Evolutionary conservation across 129 eudicot species (phyloP).

Genomic region (Calendula officinalis): DNA sequence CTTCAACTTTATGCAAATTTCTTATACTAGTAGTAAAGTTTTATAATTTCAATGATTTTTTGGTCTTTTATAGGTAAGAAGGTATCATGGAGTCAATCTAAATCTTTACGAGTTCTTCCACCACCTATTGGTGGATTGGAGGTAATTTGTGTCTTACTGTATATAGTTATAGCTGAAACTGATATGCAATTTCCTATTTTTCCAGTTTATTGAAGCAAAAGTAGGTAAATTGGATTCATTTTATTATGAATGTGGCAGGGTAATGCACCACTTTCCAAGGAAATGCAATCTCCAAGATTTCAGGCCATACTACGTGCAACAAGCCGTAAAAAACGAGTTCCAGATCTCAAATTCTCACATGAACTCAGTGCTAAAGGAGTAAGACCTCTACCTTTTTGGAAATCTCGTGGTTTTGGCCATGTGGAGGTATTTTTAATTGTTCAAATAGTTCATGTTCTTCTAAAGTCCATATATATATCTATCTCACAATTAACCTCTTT

Average conservation of each 20-base stretch:
- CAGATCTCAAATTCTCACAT: conserved; percentile 85
- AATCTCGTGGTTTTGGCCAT: conserved; percentile 83
- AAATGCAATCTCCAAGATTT: conserved; percentile 91
- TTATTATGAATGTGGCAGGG: conserved; percentile 52
- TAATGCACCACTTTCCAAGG: conserved; percentile 71
- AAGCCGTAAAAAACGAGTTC: conserved; percentile 66
- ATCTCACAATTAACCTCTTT: conserved; percentile 21
- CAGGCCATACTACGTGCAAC: conserved; percentile 93
- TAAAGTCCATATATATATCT: background rate
- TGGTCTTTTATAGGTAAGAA: conserved; percentile 52
- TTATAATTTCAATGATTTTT: conserved; percentile 13
- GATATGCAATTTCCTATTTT: conserved; percentile 2
- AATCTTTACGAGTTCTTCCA: conserved; percentile 57
- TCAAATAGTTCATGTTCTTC: conserved; percentile 14
- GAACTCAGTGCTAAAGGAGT: conserved; percentile 88
- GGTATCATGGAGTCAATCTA: conserved; percentile 72
- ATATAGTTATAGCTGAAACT: background rate
- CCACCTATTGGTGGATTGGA: conserved; percentile 50
- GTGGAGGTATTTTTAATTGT: conserved; percentile 60
- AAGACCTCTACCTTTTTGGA: conserved; percentile 79
- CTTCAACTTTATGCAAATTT: too few species aligned
- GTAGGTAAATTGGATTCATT: conserved; percentile 18
- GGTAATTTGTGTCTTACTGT: conserved; percentile 39
- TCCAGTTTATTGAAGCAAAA: background rate
- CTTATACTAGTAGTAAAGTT: background rate